Evolutionary conservation across 2,329 filamentous ascomycete species (phyloP).

Genomic region (Zymoseptoria crescenta): DNA sequence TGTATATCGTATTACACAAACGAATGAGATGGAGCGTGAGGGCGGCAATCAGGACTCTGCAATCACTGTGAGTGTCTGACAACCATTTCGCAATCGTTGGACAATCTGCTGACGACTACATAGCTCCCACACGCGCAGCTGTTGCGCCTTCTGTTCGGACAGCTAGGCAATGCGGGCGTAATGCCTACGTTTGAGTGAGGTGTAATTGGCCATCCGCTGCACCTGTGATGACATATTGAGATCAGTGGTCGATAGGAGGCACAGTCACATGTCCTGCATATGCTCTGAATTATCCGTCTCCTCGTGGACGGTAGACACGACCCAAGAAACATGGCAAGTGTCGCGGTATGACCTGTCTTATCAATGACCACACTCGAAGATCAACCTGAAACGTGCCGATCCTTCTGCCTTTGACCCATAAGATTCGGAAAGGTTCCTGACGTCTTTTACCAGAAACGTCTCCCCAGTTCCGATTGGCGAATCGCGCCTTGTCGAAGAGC

Average conservation of each 20-base stretch:
- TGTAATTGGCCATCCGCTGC: not conserved
- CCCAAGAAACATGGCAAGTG: not conserved
- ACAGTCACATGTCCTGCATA: not conserved
- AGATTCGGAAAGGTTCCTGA: not conserved
- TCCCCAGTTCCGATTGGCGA: not conserved
- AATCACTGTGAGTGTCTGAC: slow-evolving; percentile 38
- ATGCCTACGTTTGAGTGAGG: slow-evolving; percentile 7
- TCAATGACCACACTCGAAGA: not conserved
- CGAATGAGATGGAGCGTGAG: slow-evolving; percentile 54
- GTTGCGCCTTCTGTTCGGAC: slow-evolving; percentile 22
- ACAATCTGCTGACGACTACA: not conserved
- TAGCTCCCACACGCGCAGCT: slow-evolving; percentile 23
- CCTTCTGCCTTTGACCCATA: not conserved
- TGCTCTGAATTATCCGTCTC: not conserved
- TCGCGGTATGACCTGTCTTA: not conserved
- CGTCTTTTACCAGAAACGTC: not conserved
- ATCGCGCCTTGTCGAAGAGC: not conserved
- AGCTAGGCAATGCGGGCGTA: slow-evolving; percentile 16
- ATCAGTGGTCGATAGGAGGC: not conserved
- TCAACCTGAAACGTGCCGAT: not conserved
- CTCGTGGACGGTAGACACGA: not conserved
- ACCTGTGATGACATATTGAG: too few species aligned
- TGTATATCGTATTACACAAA: slow-evolving; percentile 52
- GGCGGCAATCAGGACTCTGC: slow-evolving; percentile 51
- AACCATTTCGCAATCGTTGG: not conserved